These are phyloP conservation scores for Taiozyma sp. DNA, from an alignment of 1,139 yeast genomes.

Conservation along the genomic window DNA sequence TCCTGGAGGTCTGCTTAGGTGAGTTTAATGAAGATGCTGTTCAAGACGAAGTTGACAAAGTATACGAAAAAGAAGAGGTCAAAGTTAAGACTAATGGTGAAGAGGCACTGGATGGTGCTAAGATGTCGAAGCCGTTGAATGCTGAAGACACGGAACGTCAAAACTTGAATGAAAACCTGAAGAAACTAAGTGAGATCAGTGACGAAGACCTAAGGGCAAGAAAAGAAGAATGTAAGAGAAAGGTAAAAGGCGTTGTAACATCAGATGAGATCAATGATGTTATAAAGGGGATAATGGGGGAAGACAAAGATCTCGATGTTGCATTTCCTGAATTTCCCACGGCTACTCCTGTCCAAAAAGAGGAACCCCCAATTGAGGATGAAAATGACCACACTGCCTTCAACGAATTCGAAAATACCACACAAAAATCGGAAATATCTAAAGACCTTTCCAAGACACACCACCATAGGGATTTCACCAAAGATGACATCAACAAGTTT, in stretches of 20 bases:
- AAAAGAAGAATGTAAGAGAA: slow-evolving; percentile 5
- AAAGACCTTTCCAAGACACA: neutral
- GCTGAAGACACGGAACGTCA: slow-evolving; percentile 7
- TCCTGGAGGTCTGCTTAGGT: neutral
- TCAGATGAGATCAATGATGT: slow-evolving; percentile 2
- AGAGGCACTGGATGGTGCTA: neutral
- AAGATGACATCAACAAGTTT: slow-evolving; percentile 37
- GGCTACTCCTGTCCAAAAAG: neutral
- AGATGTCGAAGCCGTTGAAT: slow-evolving; percentile 1
- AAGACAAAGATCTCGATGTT: neutral
- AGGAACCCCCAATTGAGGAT: neutral
- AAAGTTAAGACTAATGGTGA: neutral
- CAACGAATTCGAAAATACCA: neutral
- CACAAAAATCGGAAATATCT: neutral
- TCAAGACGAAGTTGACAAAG: neutral
- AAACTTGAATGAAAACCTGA: slow-evolving; percentile 2
- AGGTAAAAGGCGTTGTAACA: neutral
- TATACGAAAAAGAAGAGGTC: neutral
- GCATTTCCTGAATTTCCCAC: neutral
- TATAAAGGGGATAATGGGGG: slow-evolving; percentile 4
- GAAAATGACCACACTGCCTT: neutral
- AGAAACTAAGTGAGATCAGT: slow-evolving; percentile 3
- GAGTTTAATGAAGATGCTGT: slow-evolving; percentile 1
- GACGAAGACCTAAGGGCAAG: slow-evolving; percentile 8
- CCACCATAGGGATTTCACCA: neutral